Percentiles rank a stretch among this genome's conserved stretches.
These are phyloP conservation scores for Microthlaspi erraticum DNA, from an alignment of 345 rosid species.

Conservation along the genomic window DNA sequence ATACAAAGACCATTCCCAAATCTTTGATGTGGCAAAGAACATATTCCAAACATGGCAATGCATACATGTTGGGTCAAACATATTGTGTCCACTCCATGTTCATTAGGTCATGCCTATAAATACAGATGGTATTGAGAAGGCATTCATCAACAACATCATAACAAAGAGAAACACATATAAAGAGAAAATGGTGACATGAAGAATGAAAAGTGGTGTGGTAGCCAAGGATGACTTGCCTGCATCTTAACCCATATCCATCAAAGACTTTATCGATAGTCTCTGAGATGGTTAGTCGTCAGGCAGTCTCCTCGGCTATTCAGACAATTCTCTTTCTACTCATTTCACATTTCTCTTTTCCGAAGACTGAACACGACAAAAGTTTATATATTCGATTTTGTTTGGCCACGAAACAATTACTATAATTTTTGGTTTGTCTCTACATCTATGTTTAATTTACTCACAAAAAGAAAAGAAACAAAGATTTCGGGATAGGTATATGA, in stretches of 20 bases:
- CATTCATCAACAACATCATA: slow-evolving; percentile 16
- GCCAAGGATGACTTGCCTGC: slow-evolving; percentile 51
- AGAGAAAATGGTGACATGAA: slow-evolving; percentile 36
- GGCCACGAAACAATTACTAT: background rate
- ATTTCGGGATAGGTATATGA: slow-evolving; percentile 11
- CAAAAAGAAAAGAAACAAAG: background rate
- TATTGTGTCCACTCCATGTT: slow-evolving; percentile 29
- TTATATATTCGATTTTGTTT: background rate
- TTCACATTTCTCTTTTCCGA: slow-evolving; percentile 23
- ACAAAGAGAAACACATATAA: slow-evolving; percentile 1
- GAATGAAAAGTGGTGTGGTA: slow-evolving; percentile 38
- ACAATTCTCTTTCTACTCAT: slow-evolving; percentile 41
- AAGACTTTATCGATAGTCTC: slow-evolving; percentile 23
- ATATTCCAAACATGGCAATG: slow-evolving; percentile 36
- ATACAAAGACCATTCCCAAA: slow-evolving; percentile 2
- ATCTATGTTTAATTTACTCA: background rate
- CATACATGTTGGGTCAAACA: slow-evolving; percentile 38
- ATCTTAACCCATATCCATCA: slow-evolving; percentile 17
- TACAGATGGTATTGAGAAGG: background rate
- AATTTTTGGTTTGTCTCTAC: background rate
- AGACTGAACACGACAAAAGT: background rate
- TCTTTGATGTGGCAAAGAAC: slow-evolving; percentile 27
- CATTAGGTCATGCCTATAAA: slow-evolving; percentile 26
- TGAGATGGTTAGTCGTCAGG: slow-evolving; percentile 31
- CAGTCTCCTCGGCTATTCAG: slow-evolving; percentile 48